These are phyloP conservation scores for Pleurotus giganteus DNA, from an alignment of 768 basidiomycete genomes.

Conservation along the genomic window DNA sequence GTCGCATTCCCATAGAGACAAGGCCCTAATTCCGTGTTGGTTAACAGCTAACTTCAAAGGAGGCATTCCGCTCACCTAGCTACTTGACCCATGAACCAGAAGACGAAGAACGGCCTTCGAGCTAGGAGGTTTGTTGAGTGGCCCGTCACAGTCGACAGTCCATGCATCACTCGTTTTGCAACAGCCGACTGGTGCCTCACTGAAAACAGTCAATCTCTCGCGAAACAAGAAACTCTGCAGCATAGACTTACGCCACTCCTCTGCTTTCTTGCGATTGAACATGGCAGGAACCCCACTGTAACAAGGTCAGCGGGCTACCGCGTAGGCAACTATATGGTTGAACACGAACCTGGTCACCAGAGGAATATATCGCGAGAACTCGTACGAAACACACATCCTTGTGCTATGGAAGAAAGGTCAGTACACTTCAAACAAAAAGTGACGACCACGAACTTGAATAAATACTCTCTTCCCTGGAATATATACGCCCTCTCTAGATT, in stretches of 20 bases:
- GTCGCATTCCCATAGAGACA: slow-evolving; percentile 63
- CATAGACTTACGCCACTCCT: slow-evolving; percentile 61
- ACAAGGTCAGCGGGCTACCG: background rate
- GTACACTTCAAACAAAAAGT: background rate
- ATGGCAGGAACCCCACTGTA: slow-evolving; percentile 41
- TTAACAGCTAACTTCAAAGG: slow-evolving; percentile 7
- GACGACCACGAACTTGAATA: slow-evolving; percentile 63
- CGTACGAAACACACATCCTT: slow-evolving; percentile 68
- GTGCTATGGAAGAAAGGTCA: slow-evolving; percentile 39
- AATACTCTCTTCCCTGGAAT: slow-evolving; percentile 68
- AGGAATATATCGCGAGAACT: slow-evolving; percentile 65
- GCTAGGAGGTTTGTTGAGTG: slow-evolving; percentile 45
- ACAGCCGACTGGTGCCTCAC: slow-evolving; percentile 62
- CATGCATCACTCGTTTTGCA: slow-evolving; percentile 57
- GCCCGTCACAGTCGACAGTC: slow-evolving; percentile 61
- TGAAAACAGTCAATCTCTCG: slow-evolving; percentile 22
- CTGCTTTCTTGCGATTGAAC: slow-evolving; percentile 55
- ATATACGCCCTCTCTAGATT: slow-evolving; percentile 64
- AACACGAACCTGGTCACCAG: slow-evolving; percentile 49
- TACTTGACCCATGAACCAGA: slow-evolving; percentile 77
- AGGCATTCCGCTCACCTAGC: slow-evolving; percentile 37
- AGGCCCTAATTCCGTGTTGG: slow-evolving; percentile 34
- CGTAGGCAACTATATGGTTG: background rate
- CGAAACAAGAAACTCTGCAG: slow-evolving; percentile 8
- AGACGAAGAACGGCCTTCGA: slow-evolving; percentile 63